Evolutionary conservation across 192 early-diverging fungal genomes (phyloP).

Genomic region (Coemansia umbellata): DNA sequence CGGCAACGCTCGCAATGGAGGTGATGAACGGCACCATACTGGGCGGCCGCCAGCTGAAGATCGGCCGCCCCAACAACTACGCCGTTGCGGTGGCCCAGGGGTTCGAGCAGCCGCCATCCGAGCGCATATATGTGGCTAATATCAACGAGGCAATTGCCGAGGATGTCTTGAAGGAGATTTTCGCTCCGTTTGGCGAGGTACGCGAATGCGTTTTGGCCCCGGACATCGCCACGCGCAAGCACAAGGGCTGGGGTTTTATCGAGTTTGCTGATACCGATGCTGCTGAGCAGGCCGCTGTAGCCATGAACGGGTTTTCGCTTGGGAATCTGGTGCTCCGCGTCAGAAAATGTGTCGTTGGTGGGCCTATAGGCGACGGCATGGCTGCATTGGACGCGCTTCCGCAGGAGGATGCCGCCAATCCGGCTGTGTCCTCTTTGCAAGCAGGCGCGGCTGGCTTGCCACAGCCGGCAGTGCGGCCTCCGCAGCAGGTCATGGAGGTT

Average conservation of each 20-base stretch:
- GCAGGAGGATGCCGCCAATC: neutral
- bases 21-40: conserved; percentile 77
- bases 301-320: conserved; percentile 78
- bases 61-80: conserved; percentile 85
- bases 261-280: conserved; percentile 64
- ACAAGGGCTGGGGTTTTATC: conserved; percentile 81
- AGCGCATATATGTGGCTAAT: conserved; percentile 82
- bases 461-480: conserved; percentile 15
- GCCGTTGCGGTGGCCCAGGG: conserved; percentile 56
- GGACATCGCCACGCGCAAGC: conserved; percentile 63
- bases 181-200: conserved; percentile 81
- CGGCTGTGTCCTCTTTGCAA: neutral
- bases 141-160: conserved; percentile 74
- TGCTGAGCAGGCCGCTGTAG: conserved; percentile 58
- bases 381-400: conserved; percentile 62
- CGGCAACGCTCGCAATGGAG: conserved; percentile 75
- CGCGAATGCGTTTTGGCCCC: conserved; percentile 64
- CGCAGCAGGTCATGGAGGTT: conserved; percentile 38
- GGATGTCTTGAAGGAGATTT: conserved; percentile 68
- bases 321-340: conserved; percentile 69
- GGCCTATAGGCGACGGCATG: conserved; percentile 77
- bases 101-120: conserved; percentile 58
- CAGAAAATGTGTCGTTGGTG: conserved; percentile 67
- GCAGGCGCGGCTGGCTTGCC: neutral
- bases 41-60: conserved; percentile 74